Base-by-base conservation (phyloP, 2,329 filamentous ascomycete species). In the Pseudocercospora musae region DNA sequence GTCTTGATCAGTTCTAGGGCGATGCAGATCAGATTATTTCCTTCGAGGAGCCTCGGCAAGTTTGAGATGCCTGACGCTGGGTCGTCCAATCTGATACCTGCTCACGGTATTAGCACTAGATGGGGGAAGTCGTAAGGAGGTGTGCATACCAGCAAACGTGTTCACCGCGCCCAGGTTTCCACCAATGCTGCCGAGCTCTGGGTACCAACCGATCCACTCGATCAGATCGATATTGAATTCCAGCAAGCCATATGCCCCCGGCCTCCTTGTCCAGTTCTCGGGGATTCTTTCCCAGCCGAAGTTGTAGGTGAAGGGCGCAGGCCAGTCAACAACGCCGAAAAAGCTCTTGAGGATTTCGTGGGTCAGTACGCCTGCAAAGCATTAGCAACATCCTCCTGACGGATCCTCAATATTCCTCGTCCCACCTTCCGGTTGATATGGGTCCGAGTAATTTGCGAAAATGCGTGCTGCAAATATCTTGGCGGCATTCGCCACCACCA, bases 81-180 rank as follows among this genome's bases (percentile, higher is more conserved):
- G 23, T 61, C 59, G 20, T 57, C 59, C 10, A 57, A 23, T 11
- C 42, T 20, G 40, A 59, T 25, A 18, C 57, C 57, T 59, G 29
- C 23, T 21, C 8, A 25, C 9, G 10, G 8, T 8, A 23, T 25
- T 11, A 21, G 18, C 10, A 18, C 18, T 11, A 23, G 13, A 13
- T 13, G 10, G 23, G 21, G 8, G 11, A 23, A 3, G 21, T 13
- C 15, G 21, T 23, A 23, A 20, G 2, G 9, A 20, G 20, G 9
- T 7, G 20, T 4, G n/a, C 49, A 66, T 59, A 11, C 65, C 65
- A 13, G 62, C n/a, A 54, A 64, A 70, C 18, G 61, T 66, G 53
- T 69, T 65, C 25, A 66, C 65, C 21, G 49, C 57, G 7, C 67
- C 67, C 11, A 62, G 60, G 61, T 70, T 70, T 20, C 68, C 65